Evolutionary conservation across 2,329 filamentous ascomycete genomes (phyloP), one percentile per base, ranked within the genome.

Genomic region (Trichoderma asperellum): DNA sequence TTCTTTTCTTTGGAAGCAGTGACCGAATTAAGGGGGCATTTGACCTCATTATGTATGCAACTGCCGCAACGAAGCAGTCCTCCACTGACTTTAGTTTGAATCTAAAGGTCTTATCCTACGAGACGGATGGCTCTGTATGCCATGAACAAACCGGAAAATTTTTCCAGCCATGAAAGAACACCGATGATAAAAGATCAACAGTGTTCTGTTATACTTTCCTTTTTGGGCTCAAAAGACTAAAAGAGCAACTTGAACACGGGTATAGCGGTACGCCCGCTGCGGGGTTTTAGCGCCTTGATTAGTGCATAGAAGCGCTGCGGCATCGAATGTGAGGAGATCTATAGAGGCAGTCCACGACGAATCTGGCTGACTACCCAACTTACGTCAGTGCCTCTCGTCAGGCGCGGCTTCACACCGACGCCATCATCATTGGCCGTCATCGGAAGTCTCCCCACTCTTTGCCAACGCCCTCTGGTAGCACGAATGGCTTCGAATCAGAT

Each of bases 281-380:
- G 14, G 53, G 53, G 8, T 7, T 35, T 40, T 43, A 24, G 35
- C 57, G 35, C 57, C 57, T 8, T 37, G 35, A 11, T 18, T 59
- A 29, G 21, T 29, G 35, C 35, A 59, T 59, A 59, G 5, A 7
- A 35, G 21, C 29, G 11, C 8, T n/a, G n/a, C 55, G 5, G n/a
- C 4, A n/a, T 11, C 2, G 16, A 1, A 1, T 21, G 5, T 18
- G 27, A 10, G 16, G 53, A 56, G 14, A 34, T 24, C 21, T 29
- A 18, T 29, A 66, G 24, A 35, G 63, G 63, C 55, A 66, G 43
- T 21, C 63, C 55, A 58, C 63, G 55, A 66, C 55, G 63, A 66
- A 40, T 21, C 37, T 55, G 53, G 63, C 53, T 66, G 63, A 66
- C 63, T 52, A 52, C 21, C 55, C 63, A 66, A 66, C 63, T 66